These are phyloP conservation scores for Mycena epipterygia DNA, from an alignment of 768 basidiomycete genomes.

Conservation along the genomic window DNA sequence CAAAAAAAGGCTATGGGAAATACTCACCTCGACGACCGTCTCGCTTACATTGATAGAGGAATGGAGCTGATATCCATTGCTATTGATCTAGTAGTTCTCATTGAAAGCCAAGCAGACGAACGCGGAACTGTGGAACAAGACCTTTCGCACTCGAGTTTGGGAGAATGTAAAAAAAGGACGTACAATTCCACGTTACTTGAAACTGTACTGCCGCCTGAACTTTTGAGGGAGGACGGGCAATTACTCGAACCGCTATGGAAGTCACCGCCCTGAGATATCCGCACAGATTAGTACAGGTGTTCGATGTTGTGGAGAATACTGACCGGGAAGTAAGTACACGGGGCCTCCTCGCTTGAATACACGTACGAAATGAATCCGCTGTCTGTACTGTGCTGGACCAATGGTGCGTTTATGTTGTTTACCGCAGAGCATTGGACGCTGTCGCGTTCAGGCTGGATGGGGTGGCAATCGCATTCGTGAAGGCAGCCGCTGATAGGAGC, in stretches of 20 bases:
- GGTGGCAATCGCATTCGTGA: neutral
- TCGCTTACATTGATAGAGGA: neutral
- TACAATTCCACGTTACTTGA: neutral
- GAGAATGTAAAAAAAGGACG: neutral
- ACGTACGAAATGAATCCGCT: neutral
- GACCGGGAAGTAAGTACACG: neutral
- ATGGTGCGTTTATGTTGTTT: neutral
- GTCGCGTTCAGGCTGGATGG: neutral
- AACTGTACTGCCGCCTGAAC: neutral
- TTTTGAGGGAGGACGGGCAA: too few species aligned
- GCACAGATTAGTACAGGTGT: neutral
- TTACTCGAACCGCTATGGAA: neutral
- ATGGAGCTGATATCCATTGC: neutral
- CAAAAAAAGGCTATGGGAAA: too few species aligned
- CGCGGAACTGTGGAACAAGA: neutral
- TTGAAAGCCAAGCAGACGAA: conserved; percentile 1
- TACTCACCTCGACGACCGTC: neutral
- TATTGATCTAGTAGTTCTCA: conserved; percentile 1
- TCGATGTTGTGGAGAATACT: neutral
- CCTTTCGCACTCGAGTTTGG: neutral
- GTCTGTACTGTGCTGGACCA: neutral
- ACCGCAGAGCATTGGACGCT: neutral
- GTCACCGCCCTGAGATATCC: neutral
- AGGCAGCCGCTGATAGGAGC: neutral
- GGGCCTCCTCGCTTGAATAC: neutral